These are phyloP conservation scores for Syzygium aromaticum DNA, from an alignment of 345 rosid species.

Conservation along the genomic window DNA sequence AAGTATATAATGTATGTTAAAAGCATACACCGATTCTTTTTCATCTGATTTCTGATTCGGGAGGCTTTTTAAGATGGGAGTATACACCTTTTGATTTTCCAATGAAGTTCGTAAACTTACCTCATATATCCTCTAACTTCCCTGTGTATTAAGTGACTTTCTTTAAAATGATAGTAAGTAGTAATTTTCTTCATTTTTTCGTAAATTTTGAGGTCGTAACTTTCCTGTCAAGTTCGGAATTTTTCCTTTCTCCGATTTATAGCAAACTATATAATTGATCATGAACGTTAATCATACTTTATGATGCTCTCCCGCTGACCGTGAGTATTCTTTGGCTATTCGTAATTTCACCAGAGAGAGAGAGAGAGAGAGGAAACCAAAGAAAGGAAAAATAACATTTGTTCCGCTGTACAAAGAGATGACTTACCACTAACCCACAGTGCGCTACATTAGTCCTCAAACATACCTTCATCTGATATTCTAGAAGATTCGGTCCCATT, in stretches of 20 bases:
- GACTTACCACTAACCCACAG: not conserved
- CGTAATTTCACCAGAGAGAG: not conserved
- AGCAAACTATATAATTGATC: too few relatives aligned
- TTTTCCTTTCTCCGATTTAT: too few relatives aligned
- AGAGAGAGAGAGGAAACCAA: not conserved
- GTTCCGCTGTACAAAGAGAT: not conserved
- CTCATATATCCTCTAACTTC: too few relatives aligned
- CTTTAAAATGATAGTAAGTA: not conserved
- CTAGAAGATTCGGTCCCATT: slow-evolving; percentile 69
- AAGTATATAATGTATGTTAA: not conserved
- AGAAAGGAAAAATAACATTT: not conserved
- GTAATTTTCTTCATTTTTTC: not conserved
- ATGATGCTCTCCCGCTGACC: too few relatives aligned
- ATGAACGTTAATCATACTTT: too few relatives aligned
- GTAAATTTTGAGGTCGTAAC: not conserved
- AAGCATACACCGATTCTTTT: not conserved
- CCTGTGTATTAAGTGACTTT: not conserved
- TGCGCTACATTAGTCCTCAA: slow-evolving; percentile 13
- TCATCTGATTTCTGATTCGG: not conserved
- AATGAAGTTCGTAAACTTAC: not conserved
- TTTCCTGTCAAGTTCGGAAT: not conserved
- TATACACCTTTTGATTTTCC: not conserved
- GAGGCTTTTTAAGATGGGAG: not conserved
- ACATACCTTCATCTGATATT: slow-evolving; percentile 39
- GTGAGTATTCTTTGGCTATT: too few relatives aligned